Base-by-base conservation (phyloP, 257 asterid species). In the Fraxinus excelsior region DNA sequence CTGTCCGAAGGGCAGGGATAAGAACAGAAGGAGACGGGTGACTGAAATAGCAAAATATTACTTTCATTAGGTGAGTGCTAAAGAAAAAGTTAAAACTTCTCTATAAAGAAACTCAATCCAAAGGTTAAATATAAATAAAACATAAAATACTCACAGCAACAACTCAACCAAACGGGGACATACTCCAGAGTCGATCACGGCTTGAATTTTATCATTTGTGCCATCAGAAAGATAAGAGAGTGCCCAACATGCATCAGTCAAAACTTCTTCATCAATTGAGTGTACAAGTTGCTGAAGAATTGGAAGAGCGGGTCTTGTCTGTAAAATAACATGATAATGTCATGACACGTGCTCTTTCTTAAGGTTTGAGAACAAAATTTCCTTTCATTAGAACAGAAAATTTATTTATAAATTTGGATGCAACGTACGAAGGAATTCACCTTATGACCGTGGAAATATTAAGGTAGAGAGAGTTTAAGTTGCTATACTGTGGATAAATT, bases 221-320 rank as follows among this genome's bases (percentile, higher is more conserved):
- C 98, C 98, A 85, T 94, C 98, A 5, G 98, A 94, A 53, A 94
- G 96, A 80, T 92, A 94, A 26, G 97, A 94, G 70, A 94, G 92
- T 1, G 98, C 97, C 98, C 97, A 94, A 67, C 97, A 94, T 49
- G 97, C 95, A 85, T 94, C 98, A 42, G 97, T 92, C 71, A 92
- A 67, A 65, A 94, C 97, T 87, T 94, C 98, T 76, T 94, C 98
- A 85, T 94, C 98, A 67, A 79, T 88, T 35, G 97, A 90, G 74
- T 87, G 87, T 67, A 92, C 77, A 75, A 94, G 97, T 51, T 83
- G 94, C 73, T 81, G 84, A 81, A 94, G 98, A 80, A 88, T 67
- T 34, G 97, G 97, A 80, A 94, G 97, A 5, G 98, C 95, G 21
- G 97, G 97, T 75, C 81, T 92, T 5, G 91, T 88, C 98, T 94